Base-by-base conservation (phyloP, 148 eudicot species). In the Vaccinium vitisidaea region DNA sequence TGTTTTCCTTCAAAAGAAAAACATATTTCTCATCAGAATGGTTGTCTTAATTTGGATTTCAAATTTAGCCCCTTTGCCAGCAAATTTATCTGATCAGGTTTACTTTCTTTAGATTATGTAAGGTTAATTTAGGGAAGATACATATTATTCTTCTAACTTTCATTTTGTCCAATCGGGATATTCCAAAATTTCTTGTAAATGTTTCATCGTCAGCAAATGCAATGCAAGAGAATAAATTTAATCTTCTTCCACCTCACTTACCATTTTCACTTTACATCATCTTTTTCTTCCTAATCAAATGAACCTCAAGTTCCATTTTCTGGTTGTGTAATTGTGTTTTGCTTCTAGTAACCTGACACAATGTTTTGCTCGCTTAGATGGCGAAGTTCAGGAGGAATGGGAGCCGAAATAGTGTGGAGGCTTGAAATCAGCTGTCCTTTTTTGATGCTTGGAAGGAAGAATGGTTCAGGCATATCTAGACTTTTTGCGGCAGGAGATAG, bases 301-400 rank as follows among this genome's bases (percentile, higher is more conserved):
- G 43, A 39, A 69, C 74, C 12, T 21, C 6, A 6, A 73, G 8
- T 39, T 73, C 23, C 50, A 36, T 18, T 69, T 69, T 27, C 36
- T 27, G 43, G 3, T 69, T 0, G 19, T 13, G 75, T 6, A 30
- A 32, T 15, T 59, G 7, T 27, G 71, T 30, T 77, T 59, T 69
- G n/a, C 30, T 15, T 75, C 83, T 23, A 54, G 71, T 15, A 67
- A 30, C 58, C 27, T 75, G 23, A 39, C 69, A 25, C 18, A 16
- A 16, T 61, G 56, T 79, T 59, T 1, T 86, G 58, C 75, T 86
- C 58, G 3, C 85, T 88, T 84, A 92, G 94, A 91, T 85, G 93
- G 92, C 61, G 90, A 91, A 83, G 82, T 90, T 79, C 86, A 87
- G 82, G 89, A 87, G 83, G 90, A 92, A 52, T 83, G 77, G 46